Conservation (phyloP, 176 grass and related monocot species). For the Cenchrus americanus region DNA sequence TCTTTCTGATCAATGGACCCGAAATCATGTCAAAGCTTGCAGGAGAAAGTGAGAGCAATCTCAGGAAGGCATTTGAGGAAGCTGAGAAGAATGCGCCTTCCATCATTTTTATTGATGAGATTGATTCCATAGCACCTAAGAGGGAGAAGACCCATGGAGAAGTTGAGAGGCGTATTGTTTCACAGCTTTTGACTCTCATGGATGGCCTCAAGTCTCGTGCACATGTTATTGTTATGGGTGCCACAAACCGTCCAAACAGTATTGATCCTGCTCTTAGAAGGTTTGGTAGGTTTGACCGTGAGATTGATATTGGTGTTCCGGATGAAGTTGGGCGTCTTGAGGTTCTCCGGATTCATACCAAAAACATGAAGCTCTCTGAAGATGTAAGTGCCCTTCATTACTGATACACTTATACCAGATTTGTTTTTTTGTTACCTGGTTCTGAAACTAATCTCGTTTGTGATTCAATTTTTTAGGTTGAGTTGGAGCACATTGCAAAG, state of each 20-base stretch:
- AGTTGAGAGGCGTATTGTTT: constrained; percentile 85
- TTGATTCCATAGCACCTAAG: constrained; percentile 82
- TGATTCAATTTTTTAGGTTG: constrained; percentile 59
- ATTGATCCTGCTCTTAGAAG: constrained; percentile 85
- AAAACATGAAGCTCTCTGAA: constrained; percentile 91
- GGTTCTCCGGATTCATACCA: constrained; percentile 87
- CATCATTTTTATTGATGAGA: constrained; percentile 88
- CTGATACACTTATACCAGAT: not conserved
- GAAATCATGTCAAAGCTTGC: constrained; percentile 94
- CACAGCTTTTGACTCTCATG: constrained; percentile 87
- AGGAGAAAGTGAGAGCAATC: constrained; percentile 87
- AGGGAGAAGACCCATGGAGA: constrained; percentile 91
- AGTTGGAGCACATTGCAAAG: constrained; percentile 71
- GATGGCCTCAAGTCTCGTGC: constrained; percentile 76
- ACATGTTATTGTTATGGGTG: constrained; percentile 91
- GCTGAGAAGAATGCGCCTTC: constrained; percentile 90
- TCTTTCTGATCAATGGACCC: constrained; percentile 88
- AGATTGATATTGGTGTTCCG: constrained; percentile 90
- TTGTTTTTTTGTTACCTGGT: not conserved
- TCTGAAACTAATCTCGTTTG: not conserved
- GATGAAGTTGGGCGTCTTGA: constrained; percentile 89
- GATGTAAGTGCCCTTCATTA: constrained; percentile 53
- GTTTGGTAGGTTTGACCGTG: constrained; percentile 83
- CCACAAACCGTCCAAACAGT: constrained; percentile 86
- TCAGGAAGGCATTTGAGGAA: constrained; percentile 93